Evolutionary conservation across 1,139 yeast species (phyloP).

Genomic region (Saccharomyces pastorianus): DNA sequence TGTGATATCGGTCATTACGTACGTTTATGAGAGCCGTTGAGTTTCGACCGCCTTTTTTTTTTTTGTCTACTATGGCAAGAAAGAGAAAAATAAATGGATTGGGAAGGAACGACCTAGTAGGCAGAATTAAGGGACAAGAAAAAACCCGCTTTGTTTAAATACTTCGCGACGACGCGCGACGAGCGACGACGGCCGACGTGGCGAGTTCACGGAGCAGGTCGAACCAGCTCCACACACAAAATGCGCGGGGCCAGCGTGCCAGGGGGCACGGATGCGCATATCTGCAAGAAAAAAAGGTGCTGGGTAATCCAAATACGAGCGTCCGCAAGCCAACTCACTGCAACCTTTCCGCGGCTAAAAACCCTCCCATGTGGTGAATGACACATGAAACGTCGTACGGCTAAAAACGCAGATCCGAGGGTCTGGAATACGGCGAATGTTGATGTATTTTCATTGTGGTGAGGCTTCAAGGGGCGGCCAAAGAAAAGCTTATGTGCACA

Average conservation of each 20-base stretch:
- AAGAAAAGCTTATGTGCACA: background rate
- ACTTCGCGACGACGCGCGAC: slow-evolving; percentile 1
- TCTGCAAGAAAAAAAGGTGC: background rate
- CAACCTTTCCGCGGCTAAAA: background rate
- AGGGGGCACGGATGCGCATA: background rate
- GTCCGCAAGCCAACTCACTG: background rate
- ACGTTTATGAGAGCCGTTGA: background rate
- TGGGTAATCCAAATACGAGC: background rate
- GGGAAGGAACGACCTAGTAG: background rate
- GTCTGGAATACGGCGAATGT: background rate
- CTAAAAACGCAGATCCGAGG: background rate
- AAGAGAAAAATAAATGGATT: background rate
- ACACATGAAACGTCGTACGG: background rate
- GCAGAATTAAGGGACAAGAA: background rate
- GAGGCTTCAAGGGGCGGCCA: background rate
- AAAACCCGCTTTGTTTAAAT: slow-evolving; percentile 1
- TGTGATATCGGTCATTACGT: background rate
- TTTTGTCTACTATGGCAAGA: background rate
- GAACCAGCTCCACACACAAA: background rate
- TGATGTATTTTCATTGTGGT: background rate
- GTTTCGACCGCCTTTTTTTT: background rate
- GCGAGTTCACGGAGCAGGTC: background rate
- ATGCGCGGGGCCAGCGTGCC: background rate
- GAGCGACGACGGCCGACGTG: background rate
- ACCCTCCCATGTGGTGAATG: background rate